These are phyloP conservation scores for Pseudocohnilembus persalinus DNA, from an alignment of 169 alveolate species.

Conservation along the genomic window DNA sequence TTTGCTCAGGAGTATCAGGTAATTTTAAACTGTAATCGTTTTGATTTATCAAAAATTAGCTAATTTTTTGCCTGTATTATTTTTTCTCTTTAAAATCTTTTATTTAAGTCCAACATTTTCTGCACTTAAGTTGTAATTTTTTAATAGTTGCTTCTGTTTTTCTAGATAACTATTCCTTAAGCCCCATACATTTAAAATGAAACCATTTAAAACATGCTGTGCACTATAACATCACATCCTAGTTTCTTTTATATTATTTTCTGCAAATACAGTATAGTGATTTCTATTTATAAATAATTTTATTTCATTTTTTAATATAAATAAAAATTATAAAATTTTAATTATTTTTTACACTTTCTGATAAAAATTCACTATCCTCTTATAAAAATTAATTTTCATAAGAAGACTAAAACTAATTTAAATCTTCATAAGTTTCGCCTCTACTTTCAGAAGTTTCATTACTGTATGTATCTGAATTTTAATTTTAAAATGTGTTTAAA, in stretches of 20 bases:
- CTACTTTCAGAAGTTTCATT: background rate
- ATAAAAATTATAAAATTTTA: too few relatives aligned
- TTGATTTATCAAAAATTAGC: background rate
- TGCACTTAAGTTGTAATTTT: background rate
- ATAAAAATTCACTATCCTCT: too few relatives aligned
- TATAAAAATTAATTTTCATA: too few relatives aligned
- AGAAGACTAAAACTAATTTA: background rate
- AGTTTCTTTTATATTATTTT: background rate
- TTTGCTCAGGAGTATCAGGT: background rate
- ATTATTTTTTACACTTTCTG: too few relatives aligned
- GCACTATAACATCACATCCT: background rate
- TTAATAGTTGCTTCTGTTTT: background rate
- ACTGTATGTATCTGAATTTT: background rate
- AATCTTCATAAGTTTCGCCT: background rate
- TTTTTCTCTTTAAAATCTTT: too few relatives aligned
- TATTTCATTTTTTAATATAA: too few relatives aligned
- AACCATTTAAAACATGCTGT: slow-evolving; percentile 9
- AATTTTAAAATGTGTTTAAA: too few relatives aligned
- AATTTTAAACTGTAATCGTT: background rate
- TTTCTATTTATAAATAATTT: too few relatives aligned
- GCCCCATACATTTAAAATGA: slow-evolving; percentile 19
- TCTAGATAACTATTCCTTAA: background rate
- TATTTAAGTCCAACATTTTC: too few relatives aligned
- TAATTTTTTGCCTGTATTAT: too few relatives aligned
- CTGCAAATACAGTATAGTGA: background rate